Evolutionary conservation across 768 basidiomycete genomes (phyloP).

Genomic region (Tricholoma saponaceum): DNA sequence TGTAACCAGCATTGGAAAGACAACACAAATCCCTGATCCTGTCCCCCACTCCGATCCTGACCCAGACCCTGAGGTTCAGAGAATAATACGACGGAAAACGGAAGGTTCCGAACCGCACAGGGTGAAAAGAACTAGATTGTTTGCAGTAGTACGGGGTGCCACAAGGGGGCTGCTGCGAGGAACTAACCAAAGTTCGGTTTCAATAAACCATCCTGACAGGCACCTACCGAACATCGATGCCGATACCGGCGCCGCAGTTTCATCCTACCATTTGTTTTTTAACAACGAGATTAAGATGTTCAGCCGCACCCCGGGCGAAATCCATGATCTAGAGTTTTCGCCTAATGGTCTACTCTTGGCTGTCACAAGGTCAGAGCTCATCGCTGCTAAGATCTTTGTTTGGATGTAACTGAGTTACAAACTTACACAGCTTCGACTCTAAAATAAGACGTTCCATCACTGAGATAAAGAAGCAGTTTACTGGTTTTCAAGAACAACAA

Average conservation of each 20-base stretch:
- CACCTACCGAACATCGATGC: neutral
- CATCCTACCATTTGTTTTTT: neutral
- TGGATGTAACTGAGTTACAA: neutral
- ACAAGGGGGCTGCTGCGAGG: neutral
- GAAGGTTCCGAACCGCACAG: neutral
- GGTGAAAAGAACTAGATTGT: neutral
- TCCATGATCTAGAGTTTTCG: constrained; percentile 15
- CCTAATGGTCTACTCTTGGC: constrained; percentile 9
- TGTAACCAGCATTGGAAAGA: neutral
- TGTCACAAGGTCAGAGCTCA: constrained; percentile 5
- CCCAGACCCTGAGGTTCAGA: neutral
- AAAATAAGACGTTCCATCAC: constrained; percentile 1
- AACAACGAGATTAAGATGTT: neutral
- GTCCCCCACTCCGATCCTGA: neutral
- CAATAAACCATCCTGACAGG: neutral
- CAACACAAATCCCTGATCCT: neutral
- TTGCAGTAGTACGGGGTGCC: neutral
- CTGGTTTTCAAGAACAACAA: neutral
- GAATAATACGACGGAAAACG: neutral
- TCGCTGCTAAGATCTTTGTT: neutral
- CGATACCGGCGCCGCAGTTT: neutral
- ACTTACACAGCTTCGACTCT: constrained; percentile 8
- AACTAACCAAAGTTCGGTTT: neutral
- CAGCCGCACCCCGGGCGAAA: neutral
- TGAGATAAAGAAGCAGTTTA: neutral